phyloP scores from a whole-genome alignment of 2,329 filamentous ascomycete species.

The Neopestalotiopsis sp. region DNA sequence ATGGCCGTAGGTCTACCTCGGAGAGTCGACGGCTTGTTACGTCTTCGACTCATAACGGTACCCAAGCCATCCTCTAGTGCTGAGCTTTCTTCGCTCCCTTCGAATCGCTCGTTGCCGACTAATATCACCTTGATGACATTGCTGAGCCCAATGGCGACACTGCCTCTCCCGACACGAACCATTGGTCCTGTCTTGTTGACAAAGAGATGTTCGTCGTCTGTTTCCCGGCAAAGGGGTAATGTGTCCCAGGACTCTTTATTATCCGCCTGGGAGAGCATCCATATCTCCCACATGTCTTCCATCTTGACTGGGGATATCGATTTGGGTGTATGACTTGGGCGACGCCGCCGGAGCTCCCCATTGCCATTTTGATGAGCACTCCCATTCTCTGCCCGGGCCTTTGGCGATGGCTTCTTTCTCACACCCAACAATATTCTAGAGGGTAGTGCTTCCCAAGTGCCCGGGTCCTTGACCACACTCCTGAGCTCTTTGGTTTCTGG shows the following conservation, averaged over 20 bases:
- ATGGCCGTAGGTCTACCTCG: conserved; percentile 19
- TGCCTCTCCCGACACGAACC: conserved; percentile 64
- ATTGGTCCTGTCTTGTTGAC: conserved; percentile 72
- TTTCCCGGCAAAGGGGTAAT: conserved; percentile 47
- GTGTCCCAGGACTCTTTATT: conserved; percentile 52
- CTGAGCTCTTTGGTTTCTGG: conserved; percentile 55
- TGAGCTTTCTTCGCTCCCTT: conserved; percentile 41
- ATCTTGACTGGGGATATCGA: not conserved
- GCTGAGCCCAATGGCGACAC: conserved; percentile 73
- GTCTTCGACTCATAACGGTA: conserved; percentile 35
- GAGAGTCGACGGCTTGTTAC: conserved; percentile 36
- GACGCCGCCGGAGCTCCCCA: conserved; percentile 37
- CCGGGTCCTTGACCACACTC: conserved; percentile 65
- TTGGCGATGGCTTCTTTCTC: conserved; percentile 47
- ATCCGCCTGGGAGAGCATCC: conserved; percentile 55
- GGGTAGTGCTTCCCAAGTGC: conserved; percentile 67
- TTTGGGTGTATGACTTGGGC: conserved; percentile 23
- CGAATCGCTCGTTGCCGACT: conserved; percentile 69
- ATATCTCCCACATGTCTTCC: conserved; percentile 57
- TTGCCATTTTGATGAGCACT: conserved; percentile 24
- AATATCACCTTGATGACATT: conserved; percentile 76
- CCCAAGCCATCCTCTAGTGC: conserved; percentile 44
- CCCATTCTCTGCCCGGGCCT: conserved; percentile 25
- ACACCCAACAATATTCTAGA: conserved; percentile 69
- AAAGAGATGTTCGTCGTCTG: conserved; percentile 60